A percentile compares a stretch with the other conserved stretches of the same genome.
These are phyloP conservation scores for Arthromyces matolae DNA, from an alignment of 768 basidiomycete genomes.

Conservation along the genomic window DNA sequence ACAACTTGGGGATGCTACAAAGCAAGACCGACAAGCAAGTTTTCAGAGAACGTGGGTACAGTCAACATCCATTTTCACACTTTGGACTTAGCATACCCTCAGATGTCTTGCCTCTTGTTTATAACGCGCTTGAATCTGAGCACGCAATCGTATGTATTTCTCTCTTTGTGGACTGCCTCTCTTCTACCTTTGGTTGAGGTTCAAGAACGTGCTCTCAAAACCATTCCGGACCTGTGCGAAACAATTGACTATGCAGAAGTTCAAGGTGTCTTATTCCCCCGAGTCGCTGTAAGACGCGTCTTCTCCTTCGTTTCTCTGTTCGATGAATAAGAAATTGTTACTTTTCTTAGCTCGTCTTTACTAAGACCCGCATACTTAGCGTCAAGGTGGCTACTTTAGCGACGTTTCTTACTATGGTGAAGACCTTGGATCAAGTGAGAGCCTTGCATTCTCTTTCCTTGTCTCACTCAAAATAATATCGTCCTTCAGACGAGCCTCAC, in stretches of 20 bases:
- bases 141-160: constrained; percentile 63
- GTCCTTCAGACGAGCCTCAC: constrained; percentile 72
- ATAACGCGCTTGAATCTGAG: constrained; percentile 95
- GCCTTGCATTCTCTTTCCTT: background rate
- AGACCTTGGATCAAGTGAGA: constrained; percentile 80
- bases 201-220: constrained; percentile 84
- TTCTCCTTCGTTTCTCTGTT: background rate
- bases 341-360: constrained; percentile 74
- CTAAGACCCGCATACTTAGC: constrained; percentile 82
- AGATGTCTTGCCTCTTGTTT: constrained; percentile 97
- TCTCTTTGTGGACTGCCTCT: background rate
- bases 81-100: constrained; percentile 10
- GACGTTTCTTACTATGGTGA: constrained; percentile 86
- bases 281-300: constrained; percentile 70
- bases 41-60: constrained; percentile 80
- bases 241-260: constrained; percentile 95
- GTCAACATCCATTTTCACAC: background rate
- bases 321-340: background rate
- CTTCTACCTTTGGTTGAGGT: constrained; percentile 45
- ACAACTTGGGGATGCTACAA: constrained; percentile 84
- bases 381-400: constrained; percentile 87
- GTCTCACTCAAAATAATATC: background rate
- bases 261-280: constrained; percentile 84
- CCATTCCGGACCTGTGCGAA: constrained; percentile 86
- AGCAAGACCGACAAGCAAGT: constrained; percentile 82